Evolutionary conservation across 1,284 basidiomycete genomes (phyloP).

Genomic region (Cryptococcus sp.): DNA sequence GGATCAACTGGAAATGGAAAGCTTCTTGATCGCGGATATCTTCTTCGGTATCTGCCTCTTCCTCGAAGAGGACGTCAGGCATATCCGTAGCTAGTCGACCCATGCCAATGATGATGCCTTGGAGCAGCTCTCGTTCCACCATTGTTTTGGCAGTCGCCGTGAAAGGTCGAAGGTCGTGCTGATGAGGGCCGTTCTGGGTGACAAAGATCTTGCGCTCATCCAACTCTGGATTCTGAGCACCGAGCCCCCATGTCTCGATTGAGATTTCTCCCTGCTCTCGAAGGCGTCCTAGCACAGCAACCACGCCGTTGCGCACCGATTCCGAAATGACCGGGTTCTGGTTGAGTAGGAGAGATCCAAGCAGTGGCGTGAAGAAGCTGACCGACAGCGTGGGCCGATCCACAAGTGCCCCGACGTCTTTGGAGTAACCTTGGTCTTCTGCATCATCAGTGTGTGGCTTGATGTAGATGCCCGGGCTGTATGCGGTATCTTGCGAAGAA

Average conservation of each 20-base stretch:
- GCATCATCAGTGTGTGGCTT: slow-evolving; percentile 25
- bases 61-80: slow-evolving; percentile 42
- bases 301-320: slow-evolving; percentile 72
- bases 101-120: slow-evolving; percentile 85
- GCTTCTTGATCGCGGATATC: slow-evolving; percentile 24
- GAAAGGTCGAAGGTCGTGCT: slow-evolving; percentile 57
- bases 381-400: slow-evolving; percentile 66
- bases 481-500: slow-evolving; percentile 26
- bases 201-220: slow-evolving; percentile 39
- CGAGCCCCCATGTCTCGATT: slow-evolving; percentile 44
- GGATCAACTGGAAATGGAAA: slow-evolving; percentile 48
- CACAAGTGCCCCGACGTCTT: slow-evolving; percentile 24
- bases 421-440: slow-evolving; percentile 15
- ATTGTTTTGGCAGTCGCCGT: slow-evolving; percentile 61
- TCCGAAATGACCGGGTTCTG: slow-evolving; percentile 73
- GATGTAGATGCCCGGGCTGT: slow-evolving; percentile 22
- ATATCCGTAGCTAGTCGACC: slow-evolving; percentile 67
- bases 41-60: slow-evolving; percentile 20
- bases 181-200: slow-evolving; percentile 51
- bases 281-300: slow-evolving; percentile 67
- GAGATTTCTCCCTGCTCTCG: slow-evolving; percentile 34
- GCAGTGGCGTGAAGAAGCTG: slow-evolving; percentile 84
- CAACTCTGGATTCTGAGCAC: slow-evolving; percentile 14
- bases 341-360: slow-evolving; percentile 84
- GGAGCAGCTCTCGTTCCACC: slow-evolving; percentile 76